A percentile compares a stretch with the other conserved stretches of the same genome.
phyloP scores from a whole-genome alignment of 2,329 filamentous ascomycete species.

The Botrytis fragariae region DNA sequence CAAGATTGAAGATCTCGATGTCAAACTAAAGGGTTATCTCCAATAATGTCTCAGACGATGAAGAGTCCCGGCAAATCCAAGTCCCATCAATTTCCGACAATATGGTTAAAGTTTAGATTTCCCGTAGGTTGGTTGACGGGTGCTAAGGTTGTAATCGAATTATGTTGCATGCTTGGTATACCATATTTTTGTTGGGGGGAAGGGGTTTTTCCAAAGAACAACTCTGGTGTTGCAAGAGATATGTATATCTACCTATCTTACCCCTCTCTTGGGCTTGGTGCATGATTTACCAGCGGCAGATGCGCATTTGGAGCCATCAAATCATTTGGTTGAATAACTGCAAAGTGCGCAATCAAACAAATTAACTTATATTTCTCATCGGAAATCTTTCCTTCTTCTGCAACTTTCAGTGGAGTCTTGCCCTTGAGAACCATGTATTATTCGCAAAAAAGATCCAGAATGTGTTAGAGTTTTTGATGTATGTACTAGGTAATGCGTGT shows the following conservation, averaged over 20 bases:
- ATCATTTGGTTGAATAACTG: neutral
- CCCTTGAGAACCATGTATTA: slow-evolving; percentile 2
- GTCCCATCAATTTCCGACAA: slow-evolving; percentile 17
- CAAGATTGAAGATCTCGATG: neutral
- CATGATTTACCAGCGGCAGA: slow-evolving; percentile 11
- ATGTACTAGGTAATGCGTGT: neutral
- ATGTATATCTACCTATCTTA: neutral
- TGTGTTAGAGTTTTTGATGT: neutral
- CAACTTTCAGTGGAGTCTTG: neutral
- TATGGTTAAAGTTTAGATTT: slow-evolving; percentile 22
- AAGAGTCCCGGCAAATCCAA: slow-evolving; percentile 1
- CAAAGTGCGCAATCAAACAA: slow-evolving; percentile 1
- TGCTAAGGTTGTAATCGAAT: neutral
- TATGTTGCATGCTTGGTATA: neutral
- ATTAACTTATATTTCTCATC: neutral
- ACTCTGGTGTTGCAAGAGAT: neutral
- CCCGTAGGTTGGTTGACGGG: slow-evolving; percentile 11
- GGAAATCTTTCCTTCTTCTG: slow-evolving; percentile 17
- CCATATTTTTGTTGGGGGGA: neutral
- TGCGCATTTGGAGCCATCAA: slow-evolving; percentile 3
- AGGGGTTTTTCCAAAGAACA: neutral
- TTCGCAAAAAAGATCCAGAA: slow-evolving; percentile 5
- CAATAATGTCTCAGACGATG: neutral
- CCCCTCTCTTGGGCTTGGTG: neutral
- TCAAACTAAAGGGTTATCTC: neutral